Evolutionary conservation across 2,329 filamentous ascomycete genomes (phyloP).

Genomic region (Ceratocystis colombiana): DNA sequence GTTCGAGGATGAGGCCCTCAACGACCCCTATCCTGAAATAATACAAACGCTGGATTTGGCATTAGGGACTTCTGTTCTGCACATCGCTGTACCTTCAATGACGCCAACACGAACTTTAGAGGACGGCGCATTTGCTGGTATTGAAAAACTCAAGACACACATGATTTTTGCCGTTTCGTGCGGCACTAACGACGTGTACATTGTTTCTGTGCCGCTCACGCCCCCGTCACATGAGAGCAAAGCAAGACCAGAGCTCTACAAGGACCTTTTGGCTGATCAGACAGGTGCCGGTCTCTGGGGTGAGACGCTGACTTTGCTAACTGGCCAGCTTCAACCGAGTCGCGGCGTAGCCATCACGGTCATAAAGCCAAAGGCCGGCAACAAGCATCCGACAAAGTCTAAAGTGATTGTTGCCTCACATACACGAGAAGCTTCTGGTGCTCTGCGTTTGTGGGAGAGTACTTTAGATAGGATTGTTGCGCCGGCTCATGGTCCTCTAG

Average conservation of each 20-base stretch:
- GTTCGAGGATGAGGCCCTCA: slow-evolving; percentile 46
- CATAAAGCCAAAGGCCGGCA: slow-evolving; percentile 33
- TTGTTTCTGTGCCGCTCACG: slow-evolving; percentile 50
- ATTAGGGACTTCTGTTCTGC: slow-evolving; percentile 45
- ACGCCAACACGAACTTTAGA: slow-evolving; percentile 38
- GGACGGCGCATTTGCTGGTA: slow-evolving; percentile 41
- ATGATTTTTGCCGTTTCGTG: slow-evolving; percentile 54
- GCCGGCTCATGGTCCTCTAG: slow-evolving; percentile 30
- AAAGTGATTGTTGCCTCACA: slow-evolving; percentile 51
- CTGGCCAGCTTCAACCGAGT: slow-evolving; percentile 44
- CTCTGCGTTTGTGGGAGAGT: slow-evolving; percentile 49
- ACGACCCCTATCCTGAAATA: slow-evolving; percentile 45
- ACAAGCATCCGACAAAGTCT: slow-evolving; percentile 34
- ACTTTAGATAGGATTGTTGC: slow-evolving; percentile 36
- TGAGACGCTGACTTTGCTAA: slow-evolving; percentile 46
- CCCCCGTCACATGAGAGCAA: slow-evolving; percentile 53
- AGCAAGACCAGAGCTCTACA: slow-evolving; percentile 43
- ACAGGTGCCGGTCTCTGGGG: slow-evolving; percentile 55
- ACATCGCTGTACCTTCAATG: slow-evolving; percentile 48
- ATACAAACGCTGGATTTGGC: slow-evolving; percentile 52
- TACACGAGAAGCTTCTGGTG: slow-evolving; percentile 49
- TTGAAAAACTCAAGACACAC: slow-evolving; percentile 43
- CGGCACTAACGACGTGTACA: slow-evolving; percentile 45
- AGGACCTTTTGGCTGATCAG: slow-evolving; percentile 42
- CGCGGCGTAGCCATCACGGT: slow-evolving; percentile 48